phyloP scores from a whole-genome alignment of 2,329 filamentous ascomycete species.

The Fusarium sp. region DNA sequence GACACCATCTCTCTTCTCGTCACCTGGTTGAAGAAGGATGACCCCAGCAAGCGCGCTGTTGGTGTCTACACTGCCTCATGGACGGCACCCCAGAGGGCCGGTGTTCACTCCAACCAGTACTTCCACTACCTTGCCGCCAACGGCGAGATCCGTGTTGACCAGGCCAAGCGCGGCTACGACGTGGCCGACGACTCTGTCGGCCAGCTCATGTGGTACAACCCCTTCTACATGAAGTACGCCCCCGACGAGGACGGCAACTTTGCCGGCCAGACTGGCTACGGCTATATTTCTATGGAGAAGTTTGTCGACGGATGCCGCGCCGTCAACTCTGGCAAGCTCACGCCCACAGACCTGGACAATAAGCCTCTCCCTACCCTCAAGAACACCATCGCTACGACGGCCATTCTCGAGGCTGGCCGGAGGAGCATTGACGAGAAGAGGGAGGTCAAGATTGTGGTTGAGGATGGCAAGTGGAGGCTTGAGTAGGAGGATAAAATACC shows the following conservation, averaged over 20 bases:
- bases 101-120: constrained; percentile 97
- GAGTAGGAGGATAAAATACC: constrained; percentile 49
- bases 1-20: constrained; percentile 94
- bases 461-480: constrained; percentile 76
- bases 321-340: constrained; percentile 79
- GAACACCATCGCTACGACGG: constrained; percentile 92
- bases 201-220: constrained; percentile 88
- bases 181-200: constrained; percentile 83
- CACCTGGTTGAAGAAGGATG: constrained; percentile 82
- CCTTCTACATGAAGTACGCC: constrained; percentile 95
- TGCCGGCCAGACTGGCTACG: constrained; percentile 89
- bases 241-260: constrained; percentile 97
- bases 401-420: constrained; percentile 89
- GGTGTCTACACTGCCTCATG: constrained; percentile 94
- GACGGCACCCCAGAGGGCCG: constrained; percentile 92
- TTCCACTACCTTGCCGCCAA: constrained; percentile 92
- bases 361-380: constrained; percentile 85
- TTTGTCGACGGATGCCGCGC: constrained; percentile 89
- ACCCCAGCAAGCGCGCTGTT: constrained; percentile 78
- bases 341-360: constrained; percentile 80
- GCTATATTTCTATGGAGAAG: constrained; percentile 95
- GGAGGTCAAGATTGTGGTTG: constrained; percentile 78
- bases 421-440: constrained; percentile 86
- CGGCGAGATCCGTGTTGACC: constrained; percentile 90
- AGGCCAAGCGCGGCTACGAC: constrained; percentile 94